Evolutionary conservation across 1,284 basidiomycete genomes (phyloP).

Genomic region (Apiotrichum mycotoxinovorans): DNA sequence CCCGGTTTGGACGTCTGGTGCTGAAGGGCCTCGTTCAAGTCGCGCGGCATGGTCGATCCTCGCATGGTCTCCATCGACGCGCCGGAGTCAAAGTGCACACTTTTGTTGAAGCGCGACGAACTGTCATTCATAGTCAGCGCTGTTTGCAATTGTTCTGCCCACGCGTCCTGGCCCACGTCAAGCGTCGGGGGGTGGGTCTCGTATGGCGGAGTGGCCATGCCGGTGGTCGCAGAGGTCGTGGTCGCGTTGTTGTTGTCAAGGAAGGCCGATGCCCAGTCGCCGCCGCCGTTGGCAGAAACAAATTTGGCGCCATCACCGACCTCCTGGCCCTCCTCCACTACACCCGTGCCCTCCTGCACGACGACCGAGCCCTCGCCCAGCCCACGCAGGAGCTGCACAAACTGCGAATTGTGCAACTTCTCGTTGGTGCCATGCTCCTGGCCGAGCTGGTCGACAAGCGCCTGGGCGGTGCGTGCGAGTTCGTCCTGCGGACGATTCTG

Average conservation of each 20-base stretch:
- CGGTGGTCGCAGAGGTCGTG: not conserved
- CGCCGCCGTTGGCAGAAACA: slow-evolving; percentile 34
- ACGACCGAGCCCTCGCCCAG: slow-evolving; percentile 78
- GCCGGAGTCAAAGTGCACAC: slow-evolving; percentile 46
- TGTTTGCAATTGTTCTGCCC: slow-evolving; percentile 42
- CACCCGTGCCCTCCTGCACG: slow-evolving; percentile 58
- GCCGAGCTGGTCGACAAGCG: slow-evolving; percentile 63
- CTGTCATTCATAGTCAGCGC: slow-evolving; percentile 27
- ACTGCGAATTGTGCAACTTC: slow-evolving; percentile 84
- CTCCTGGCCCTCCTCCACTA: slow-evolving; percentile 26
- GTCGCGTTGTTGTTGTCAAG: not conserved
- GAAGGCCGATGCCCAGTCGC: slow-evolving; percentile 22
- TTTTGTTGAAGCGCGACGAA: slow-evolving; percentile 29
- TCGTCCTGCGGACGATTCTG: slow-evolving; percentile 54
- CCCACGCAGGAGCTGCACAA: slow-evolving; percentile 80
- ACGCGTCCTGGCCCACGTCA: slow-evolving; percentile 16
- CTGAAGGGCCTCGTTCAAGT: slow-evolving; percentile 53
- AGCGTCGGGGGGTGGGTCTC: not conserved
- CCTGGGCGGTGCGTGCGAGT: slow-evolving; percentile 68
- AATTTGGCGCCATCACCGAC: slow-evolving; percentile 46
- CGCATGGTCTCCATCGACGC: not conserved
- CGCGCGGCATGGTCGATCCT: slow-evolving; percentile 28
- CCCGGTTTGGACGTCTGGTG: slow-evolving; percentile 39
- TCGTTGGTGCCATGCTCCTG: slow-evolving; percentile 58
- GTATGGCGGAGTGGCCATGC: not conserved